Conservation (phyloP, 2,329 filamentous ascomycete genomes). For the Talaromyces sp. region DNA sequence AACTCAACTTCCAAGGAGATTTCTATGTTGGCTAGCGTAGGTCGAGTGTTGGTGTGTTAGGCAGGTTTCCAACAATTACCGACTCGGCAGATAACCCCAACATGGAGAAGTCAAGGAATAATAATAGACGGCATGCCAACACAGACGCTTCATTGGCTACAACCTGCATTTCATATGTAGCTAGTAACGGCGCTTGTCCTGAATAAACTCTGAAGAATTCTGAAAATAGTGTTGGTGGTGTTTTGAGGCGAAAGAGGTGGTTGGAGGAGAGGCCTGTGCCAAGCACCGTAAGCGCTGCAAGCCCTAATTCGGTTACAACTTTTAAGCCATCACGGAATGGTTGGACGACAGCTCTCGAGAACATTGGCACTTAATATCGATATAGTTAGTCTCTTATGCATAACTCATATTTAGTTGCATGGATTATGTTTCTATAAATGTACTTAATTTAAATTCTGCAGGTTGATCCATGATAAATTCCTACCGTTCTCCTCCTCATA, state of each 20-base stretch:
- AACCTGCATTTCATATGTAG: not conserved
- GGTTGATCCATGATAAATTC: not conserved
- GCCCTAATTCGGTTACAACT: constrained; percentile 12
- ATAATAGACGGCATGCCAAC: not conserved
- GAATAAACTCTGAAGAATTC: not conserved
- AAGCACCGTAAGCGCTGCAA: not conserved
- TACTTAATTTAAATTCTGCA: not conserved
- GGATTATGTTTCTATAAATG: not conserved
- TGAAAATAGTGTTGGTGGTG: not conserved
- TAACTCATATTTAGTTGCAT: not conserved
- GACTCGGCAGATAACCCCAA: not conserved
- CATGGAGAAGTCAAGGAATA: not conserved
- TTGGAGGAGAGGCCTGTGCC: constrained; percentile 1
- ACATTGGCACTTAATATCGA: not conserved
- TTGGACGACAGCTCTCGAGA: constrained; percentile 7
- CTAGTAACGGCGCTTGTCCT: not conserved
- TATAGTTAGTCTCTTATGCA: constrained; percentile 1
- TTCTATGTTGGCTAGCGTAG: constrained; percentile 1
- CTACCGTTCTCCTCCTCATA: not conserved
- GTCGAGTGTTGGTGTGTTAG: not conserved
- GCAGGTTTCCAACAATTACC: not conserved
- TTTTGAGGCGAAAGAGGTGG: not conserved
- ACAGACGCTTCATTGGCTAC: not conserved
- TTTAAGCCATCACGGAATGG: constrained; percentile 1
- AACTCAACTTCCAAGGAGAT: not conserved